Base-by-base conservation (phyloP, 2,329 filamentous ascomycete species). In the Macroventuria anomochaeta region DNA sequence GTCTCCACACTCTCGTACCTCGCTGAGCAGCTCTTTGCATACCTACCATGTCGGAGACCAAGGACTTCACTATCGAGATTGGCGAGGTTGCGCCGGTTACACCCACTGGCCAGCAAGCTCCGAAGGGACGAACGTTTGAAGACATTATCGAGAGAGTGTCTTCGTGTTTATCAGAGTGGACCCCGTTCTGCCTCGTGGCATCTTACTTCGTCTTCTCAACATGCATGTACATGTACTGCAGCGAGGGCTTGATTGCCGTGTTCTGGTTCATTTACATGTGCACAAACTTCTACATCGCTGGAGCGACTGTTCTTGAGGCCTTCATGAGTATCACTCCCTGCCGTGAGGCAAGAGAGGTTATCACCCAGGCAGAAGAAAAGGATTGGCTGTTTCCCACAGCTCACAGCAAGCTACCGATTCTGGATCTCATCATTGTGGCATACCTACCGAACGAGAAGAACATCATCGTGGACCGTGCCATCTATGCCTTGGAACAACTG, bases 361-460 rank as follows among this genome's bases (percentile, higher is more conserved):
- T 76, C 32, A 61, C 59, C 1, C 71, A 77, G 46, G 73, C 73
- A 5, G 68, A 73, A 53, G 67, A 75, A 40, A 77, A 73, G 33
- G 66, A 67, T 5, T 78, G 76, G 76, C 57, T 64, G 5, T 78
- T 79, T 46, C 76, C 76, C 11, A 78, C 76, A 8, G 63, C 74
- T 10, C 71, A 78, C 48, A 62, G 70, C 39, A 62, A 78, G 12
- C 67, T 81, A 2, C 72, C 73, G 1, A 73, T 76, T 21, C 68
- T 81, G 15, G 79, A 81, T 55, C 66, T 81, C 33, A 68, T 80
- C 46, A 79, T 81, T 47, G 79, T 81, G 2, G 79, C 79, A 12
- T 81, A 81, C 57, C 69, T 81, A n/a, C 79, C 79, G 5, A 81
- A 81, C 52, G 79, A 81, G 61, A 70, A 79, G 61, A 77, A 80